Base-by-base conservation (phyloP, 345 rosid species). In the Pistacia vera region DNA sequence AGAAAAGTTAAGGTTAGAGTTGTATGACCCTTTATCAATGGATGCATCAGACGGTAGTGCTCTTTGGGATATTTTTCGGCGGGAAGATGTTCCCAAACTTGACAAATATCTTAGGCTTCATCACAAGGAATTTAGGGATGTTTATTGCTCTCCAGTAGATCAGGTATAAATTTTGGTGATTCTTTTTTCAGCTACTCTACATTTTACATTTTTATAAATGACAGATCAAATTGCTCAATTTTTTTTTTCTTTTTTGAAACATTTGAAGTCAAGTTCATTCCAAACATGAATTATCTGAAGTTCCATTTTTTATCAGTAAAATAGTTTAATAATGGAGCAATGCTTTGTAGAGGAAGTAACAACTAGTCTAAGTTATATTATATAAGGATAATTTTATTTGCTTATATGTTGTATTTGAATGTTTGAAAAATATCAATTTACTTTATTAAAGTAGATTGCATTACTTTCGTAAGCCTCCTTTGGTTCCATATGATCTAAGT, bases 41-140 rank as follows among this genome's bases (percentile, higher is more conserved):
- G 75, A 56, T 74, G 38, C 65, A 33, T 60, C 48, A 3, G 79
- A 77, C 56, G 87, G 85, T n/a, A 87, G 89, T 73, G 89, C 89
- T 20, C 63, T 85, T 38, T 85, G 90, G 90, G 86, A 84, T 66
- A 88, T 86, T 51, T 86, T 88, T 25, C 81, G 89, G 41, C 75
- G 88, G 63, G 71, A 86, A 76, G 86, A 86, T 82, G 91, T 88
- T 41, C 85, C 81, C 6, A 82, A 82, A 12, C 71, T 48, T 22
- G 35, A 28, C 36, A 56, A 67, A 48, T 67, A 67, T 67, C 55
- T 67, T 12, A 12, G 11, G 25, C 25, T 5, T 4, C 71, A 67
- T 35, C 57, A 22, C 14, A 67, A 7, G 20, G 71, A 67, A 48
- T 67, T 67, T n/a, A 81, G 88, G 74, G 85, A 87, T 68, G 75